Conservation (phyloP, 2,329 filamentous ascomycete species). For the Lasiodiplodia gonubiensis region DNA sequence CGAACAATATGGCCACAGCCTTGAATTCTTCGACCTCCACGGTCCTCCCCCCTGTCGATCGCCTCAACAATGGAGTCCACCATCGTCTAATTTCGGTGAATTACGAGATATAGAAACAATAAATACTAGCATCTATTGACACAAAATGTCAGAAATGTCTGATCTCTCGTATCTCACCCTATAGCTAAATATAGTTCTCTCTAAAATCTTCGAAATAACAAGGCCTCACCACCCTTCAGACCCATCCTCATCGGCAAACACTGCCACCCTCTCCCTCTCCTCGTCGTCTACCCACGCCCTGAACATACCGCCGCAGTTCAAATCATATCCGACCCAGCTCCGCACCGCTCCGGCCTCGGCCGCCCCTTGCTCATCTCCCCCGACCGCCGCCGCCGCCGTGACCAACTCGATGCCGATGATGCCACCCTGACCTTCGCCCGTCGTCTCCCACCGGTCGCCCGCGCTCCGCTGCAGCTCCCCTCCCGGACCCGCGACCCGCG, state of each 20-base stretch:
- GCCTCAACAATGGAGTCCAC: too few relatives aligned
- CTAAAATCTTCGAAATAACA: neutral
- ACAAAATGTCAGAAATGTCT: too few relatives aligned
- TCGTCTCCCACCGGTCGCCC: conserved; percentile 72
- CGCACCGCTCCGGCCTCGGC: conserved; percentile 45
- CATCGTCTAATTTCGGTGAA: too few relatives aligned
- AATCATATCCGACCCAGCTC: conserved; percentile 72
- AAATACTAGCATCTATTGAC: too few relatives aligned
- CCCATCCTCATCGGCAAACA: conserved; percentile 58
- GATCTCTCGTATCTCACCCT: too few relatives aligned
- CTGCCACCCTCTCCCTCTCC: conserved; percentile 62
- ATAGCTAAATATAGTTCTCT: too few relatives aligned
- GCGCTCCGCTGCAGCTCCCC: conserved; percentile 79
- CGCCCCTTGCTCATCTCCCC: conserved; percentile 88
- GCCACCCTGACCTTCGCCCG: conserved; percentile 79
- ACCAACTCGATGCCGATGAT: conserved; percentile 79
- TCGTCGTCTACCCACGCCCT: conserved; percentile 74
- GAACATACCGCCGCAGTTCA: conserved; percentile 89
- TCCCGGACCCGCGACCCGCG: conserved; percentile 69
- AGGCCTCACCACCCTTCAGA: neutral
- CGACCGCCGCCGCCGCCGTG: conserved; percentile 46
- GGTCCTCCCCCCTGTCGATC: too few relatives aligned
- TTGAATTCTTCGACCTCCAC: too few relatives aligned
- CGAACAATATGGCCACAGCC: too few relatives aligned
- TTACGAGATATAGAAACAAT: too few relatives aligned